phyloP scores from a whole-genome alignment of 257 asterid species.

The Galeopsis tetrahit region DNA sequence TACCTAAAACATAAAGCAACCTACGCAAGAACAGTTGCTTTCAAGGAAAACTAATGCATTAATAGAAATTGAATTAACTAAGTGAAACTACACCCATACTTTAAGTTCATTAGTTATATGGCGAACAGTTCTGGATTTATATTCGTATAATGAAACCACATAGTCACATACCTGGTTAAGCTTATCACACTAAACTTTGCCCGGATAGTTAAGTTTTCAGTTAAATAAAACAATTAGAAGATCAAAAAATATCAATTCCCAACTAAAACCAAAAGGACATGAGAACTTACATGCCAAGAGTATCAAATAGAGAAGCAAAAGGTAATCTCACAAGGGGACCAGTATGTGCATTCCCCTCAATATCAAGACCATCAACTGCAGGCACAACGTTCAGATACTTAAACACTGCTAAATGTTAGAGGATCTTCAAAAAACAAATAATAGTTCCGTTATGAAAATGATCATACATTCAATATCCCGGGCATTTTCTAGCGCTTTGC shows the following conservation, averaged over 20 bases:
- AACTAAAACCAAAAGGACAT: constrained; percentile 26
- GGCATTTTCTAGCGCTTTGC: constrained; percentile 83
- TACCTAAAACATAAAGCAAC: constrained; percentile 14
- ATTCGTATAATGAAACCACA: constrained; percentile 27
- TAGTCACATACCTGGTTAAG: not conserved
- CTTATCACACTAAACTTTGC: not conserved
- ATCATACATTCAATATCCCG: constrained; percentile 84
- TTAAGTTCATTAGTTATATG: constrained; percentile 17
- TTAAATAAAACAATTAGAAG: constrained; percentile 26
- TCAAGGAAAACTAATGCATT: constrained; percentile 20
- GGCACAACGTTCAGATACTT: constrained; percentile 44
- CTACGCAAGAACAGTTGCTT: constrained; percentile 12
- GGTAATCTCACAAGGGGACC: constrained; percentile 79
- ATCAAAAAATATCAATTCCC: constrained; percentile 20
- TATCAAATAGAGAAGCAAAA: constrained; percentile 93
- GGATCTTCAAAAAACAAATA: constrained; percentile 31
- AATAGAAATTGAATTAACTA: constrained; percentile 4
- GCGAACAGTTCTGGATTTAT: constrained; percentile 24
- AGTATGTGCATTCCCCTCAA: constrained; percentile 74
- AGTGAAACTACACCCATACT: not conserved
- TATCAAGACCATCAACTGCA: constrained; percentile 86
- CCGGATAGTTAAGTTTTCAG: not conserved
- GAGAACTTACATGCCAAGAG: constrained; percentile 82
- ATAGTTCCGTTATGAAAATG: constrained; percentile 27
- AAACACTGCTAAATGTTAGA: constrained; percentile 28